Evolutionary conservation across 345 rosid genomes (phyloP).

Genomic region (Murraya paniculata): DNA sequence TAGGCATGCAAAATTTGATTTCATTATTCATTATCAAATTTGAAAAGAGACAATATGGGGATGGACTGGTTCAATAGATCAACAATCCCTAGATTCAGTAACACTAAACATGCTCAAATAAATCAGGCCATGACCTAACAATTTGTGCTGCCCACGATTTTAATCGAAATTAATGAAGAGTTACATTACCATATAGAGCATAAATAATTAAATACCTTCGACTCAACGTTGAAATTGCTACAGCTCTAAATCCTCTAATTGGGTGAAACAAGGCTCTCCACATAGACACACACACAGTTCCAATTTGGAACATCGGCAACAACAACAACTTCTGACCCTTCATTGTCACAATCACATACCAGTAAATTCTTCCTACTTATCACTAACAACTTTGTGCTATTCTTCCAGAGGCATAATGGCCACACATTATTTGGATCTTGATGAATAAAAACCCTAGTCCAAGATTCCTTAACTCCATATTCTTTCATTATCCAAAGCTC

Average conservation of each 20-base stretch:
- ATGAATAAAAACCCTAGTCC: background rate
- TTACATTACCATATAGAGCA: background rate
- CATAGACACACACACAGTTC: background rate
- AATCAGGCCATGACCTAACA: no score
- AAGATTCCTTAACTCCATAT: background rate
- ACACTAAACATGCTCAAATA: no score
- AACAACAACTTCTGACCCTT: background rate
- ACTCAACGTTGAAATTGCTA: background rate
- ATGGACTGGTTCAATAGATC: no score
- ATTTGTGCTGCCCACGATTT: no score
- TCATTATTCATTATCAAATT: no score
- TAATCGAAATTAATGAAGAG: background rate
- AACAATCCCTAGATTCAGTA: no score
- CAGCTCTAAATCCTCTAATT: background rate
- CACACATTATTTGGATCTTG: background rate
- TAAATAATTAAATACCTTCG: background rate
- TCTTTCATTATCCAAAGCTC: constrained; percentile 11
- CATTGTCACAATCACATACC: background rate
- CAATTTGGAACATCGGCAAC: background rate
- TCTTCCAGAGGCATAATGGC: background rate
- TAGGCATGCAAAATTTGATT: no score
- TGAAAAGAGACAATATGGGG: no score
- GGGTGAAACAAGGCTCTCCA: constrained; percentile 10
- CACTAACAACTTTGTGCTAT: background rate
- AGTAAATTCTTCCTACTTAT: background rate